A percentile compares a stretch with the other conserved stretches of the same genome.
Evolutionary conservation across 2,329 filamentous ascomycete species (phyloP).

Genomic region (Calonectria pseudoreteaudii): DNA sequence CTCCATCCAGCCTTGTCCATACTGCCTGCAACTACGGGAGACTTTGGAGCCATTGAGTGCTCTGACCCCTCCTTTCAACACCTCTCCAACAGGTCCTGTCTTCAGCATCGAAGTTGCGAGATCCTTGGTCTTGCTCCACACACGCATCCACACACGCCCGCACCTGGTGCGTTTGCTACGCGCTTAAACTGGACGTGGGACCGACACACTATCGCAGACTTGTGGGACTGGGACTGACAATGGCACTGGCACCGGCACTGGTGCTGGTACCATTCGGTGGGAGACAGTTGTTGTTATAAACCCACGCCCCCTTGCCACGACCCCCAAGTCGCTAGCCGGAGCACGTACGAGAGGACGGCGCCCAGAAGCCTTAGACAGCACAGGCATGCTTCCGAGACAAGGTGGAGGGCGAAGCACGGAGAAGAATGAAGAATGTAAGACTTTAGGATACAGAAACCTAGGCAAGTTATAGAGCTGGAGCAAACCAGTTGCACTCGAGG

Average conservation of each 20-base stretch:
- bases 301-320: slow-evolving; percentile 1
- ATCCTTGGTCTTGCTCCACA: slow-evolving; percentile 34
- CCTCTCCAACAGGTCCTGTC: slow-evolving; percentile 26
- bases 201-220: slow-evolving; percentile 16
- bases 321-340: background rate
- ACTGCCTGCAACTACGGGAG: slow-evolving; percentile 5
- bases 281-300: background rate
- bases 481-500: slow-evolving; percentile 19
- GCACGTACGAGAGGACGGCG: background rate
- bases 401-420: background rate
- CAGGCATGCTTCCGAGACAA: background rate
- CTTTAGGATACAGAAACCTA: background rate
- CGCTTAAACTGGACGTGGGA: slow-evolving; percentile 32
- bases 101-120: slow-evolving; percentile 27
- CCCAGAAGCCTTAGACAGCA: slow-evolving; percentile 1
- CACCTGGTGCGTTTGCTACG: slow-evolving; percentile 36
- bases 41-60: slow-evolving; percentile 18
- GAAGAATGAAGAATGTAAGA: slow-evolving; percentile 1
- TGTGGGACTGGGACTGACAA: slow-evolving; percentile 13
- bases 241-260: background rate
- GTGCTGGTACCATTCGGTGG: background rate
- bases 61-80: slow-evolving; percentile 32
- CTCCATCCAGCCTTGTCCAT: slow-evolving; percentile 20
- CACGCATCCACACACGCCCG: slow-evolving; percentile 39
- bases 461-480: slow-evolving; percentile 2